Conservation (phyloP, 129 eudicot genomes). For the Scalesia atractyloides region DNA sequence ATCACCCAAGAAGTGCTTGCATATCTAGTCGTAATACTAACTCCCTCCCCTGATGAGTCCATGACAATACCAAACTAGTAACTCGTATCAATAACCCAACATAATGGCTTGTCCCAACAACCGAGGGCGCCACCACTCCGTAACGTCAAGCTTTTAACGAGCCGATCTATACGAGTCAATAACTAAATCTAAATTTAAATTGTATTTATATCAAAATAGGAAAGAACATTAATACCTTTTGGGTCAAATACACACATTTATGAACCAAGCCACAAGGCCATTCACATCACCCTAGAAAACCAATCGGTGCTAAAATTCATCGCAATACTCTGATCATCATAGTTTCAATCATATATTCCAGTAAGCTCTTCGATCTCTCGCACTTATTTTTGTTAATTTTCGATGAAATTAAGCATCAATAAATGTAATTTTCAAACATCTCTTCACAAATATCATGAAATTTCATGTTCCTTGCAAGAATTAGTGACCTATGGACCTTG, state of each 20-base stretch:
- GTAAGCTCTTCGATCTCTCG: constrained; percentile 13
- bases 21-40: too few relatives aligned
- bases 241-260: background rate
- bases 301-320: constrained; percentile 16
- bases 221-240: background rate
- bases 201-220: background rate
- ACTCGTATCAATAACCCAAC: too few relatives aligned
- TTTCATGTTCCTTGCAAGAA: background rate
- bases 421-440: background rate
- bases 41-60: too few relatives aligned
- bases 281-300: background rate
- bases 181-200: too few relatives aligned
- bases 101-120: too few relatives aligned
- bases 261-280: constrained; percentile 9
- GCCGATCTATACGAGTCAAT: too few relatives aligned
- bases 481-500: background rate
- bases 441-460: background rate
- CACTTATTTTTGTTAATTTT: background rate
- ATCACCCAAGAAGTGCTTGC: too few relatives aligned
- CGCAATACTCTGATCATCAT: constrained; percentile 8
- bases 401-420: background rate
- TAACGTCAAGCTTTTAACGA: too few relatives aligned
- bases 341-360: constrained; percentile 6
- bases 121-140: too few relatives aligned
- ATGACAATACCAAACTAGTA: too few relatives aligned